phyloP scores from a whole-genome alignment of 768 basidiomycete species.

The Psilocybe tampanensis region DNA sequence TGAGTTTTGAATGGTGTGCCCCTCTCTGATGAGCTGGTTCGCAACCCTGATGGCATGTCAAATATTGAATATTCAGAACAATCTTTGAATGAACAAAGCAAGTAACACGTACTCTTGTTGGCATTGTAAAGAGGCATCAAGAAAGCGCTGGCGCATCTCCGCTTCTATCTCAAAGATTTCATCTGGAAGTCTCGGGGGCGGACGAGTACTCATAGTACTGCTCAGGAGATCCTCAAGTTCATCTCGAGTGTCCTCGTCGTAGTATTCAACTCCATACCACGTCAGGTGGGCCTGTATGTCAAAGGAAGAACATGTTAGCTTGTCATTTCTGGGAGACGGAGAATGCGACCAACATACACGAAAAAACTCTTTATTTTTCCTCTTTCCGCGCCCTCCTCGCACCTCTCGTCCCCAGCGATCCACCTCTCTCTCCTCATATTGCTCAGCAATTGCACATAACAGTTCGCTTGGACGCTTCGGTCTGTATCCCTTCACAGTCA shows the following conservation, averaged over 20 bases:
- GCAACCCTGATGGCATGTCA: too few species aligned
- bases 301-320: background rate
- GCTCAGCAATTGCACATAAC: background rate
- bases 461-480: too few species aligned
- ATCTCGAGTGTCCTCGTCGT: background rate
- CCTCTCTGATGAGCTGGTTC: too few species aligned
- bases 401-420: background rate
- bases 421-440: constrained; percentile 1
- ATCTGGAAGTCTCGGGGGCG: background rate
- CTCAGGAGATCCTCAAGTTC: background rate
- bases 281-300: constrained; percentile 1
- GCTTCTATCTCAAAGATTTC: background rate
- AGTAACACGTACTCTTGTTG: background rate
- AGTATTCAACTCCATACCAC: constrained; percentile 5
- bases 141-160: background rate
- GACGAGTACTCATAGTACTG: background rate
- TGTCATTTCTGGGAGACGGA: background rate
- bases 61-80: too few species aligned
- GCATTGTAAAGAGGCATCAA: background rate
- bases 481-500: too few species aligned
- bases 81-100: background rate
- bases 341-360: background rate
- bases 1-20: too few species aligned
- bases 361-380: background rate
- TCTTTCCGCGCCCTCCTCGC: constrained; percentile 1